Evolutionary conservation across 2,329 filamentous ascomycete genomes (phyloP).

Genomic region (Fusarium lateritium): DNA sequence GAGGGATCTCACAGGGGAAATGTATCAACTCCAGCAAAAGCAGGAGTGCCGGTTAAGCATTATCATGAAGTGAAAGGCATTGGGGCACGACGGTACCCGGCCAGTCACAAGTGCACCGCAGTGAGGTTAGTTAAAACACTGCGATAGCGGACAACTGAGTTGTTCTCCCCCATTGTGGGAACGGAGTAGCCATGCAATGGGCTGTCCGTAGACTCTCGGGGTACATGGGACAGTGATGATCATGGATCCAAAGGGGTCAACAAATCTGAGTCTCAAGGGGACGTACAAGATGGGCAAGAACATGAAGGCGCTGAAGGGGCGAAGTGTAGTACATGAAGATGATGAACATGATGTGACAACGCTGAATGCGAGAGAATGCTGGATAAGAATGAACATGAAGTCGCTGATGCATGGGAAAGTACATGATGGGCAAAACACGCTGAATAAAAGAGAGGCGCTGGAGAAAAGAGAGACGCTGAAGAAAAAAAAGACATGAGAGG

Average conservation of each 20-base stretch:
- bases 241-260: constrained; percentile 17
- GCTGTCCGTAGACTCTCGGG: not conserved
- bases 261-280: constrained; percentile 22
- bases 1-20: constrained; percentile 10
- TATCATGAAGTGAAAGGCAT: constrained; percentile 13
- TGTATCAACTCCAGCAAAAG: not conserved
- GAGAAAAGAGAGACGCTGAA: too few relatives aligned
- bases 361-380: not conserved
- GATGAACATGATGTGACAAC: not conserved
- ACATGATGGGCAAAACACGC: not conserved
- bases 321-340: not conserved
- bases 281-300: constrained; percentile 7
- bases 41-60: not conserved
- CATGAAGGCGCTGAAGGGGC: constrained; percentile 22
- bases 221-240: constrained; percentile 23
- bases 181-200: constrained; percentile 4
- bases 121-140: not conserved
- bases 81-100: not conserved
- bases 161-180: not conserved
- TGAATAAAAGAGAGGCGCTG: not conserved
- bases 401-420: not conserved
- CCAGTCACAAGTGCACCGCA: constrained; percentile 2
- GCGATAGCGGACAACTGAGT: constrained; percentile 7
- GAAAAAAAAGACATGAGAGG: too few relatives aligned
- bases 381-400: not conserved